A percentile compares a stretch with the other conserved stretches of the same genome.
These are phyloP conservation scores for Rickenella mellea DNA, from an alignment of 768 basidiomycete species.

Conservation along the genomic window DNA sequence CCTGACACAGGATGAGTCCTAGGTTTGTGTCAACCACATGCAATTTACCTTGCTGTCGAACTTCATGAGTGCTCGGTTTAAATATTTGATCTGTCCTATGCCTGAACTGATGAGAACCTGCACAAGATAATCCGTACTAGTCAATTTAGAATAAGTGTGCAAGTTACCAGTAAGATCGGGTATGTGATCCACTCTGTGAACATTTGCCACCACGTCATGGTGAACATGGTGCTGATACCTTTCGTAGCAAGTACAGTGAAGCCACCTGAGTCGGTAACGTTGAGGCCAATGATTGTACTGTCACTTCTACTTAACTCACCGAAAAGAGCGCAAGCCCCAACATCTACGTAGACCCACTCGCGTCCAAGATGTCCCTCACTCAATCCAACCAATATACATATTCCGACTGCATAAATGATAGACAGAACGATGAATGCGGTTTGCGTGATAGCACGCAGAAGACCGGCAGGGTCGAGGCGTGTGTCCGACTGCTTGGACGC, in stretches of 20 bases:
- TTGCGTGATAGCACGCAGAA: conserved; percentile 62
- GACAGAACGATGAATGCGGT: conserved; percentile 71
- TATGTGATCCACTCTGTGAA: conserved; percentile 80
- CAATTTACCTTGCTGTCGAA: conserved; percentile 79
- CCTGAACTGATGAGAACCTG: conserved; percentile 69
- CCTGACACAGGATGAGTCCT: conserved; percentile 27
- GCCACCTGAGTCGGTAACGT: conserved; percentile 50
- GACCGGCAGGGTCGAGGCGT: conserved; percentile 54
- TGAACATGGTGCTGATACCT: conserved; percentile 79
- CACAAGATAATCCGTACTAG: conserved; percentile 4
- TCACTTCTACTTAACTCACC: conserved; percentile 30
- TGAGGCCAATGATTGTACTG: too few relatives aligned
- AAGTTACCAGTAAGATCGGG: conserved; percentile 45
- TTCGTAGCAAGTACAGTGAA: conserved; percentile 95
- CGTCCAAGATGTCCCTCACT: conserved; percentile 58
- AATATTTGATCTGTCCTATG: conserved; percentile 74
- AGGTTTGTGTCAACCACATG: neutral
- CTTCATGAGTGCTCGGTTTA: conserved; percentile 81
- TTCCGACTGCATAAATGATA: conserved; percentile 46
- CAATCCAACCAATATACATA: conserved; percentile 50
- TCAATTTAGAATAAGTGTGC: neutral
- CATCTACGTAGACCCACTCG: conserved; percentile 71
- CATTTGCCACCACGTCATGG: conserved; percentile 65
- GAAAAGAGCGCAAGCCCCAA: conserved; percentile 81
- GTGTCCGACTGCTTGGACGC: conserved; percentile 65